Conservation (phyloP, 2,329 filamentous ascomycete genomes). For the Colletotrichum limetticola region DNA sequence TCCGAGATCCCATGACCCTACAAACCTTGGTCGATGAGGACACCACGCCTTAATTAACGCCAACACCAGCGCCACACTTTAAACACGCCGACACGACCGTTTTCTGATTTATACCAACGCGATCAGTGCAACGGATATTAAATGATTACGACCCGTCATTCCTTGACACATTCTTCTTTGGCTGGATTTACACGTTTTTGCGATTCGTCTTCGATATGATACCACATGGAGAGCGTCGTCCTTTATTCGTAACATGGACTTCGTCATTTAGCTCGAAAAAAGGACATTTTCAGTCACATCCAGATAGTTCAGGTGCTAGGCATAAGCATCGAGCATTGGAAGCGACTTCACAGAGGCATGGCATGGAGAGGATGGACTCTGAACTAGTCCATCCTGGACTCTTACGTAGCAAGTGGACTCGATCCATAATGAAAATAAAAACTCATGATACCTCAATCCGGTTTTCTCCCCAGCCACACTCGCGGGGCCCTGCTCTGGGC, state of each 20-base stretch:
- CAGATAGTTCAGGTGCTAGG: slow-evolving; percentile 3
- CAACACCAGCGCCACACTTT: background rate
- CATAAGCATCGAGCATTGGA: background rate
- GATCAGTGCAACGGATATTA: slow-evolving; percentile 4
- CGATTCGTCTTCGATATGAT: slow-evolving; percentile 34
- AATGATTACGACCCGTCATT: slow-evolving; percentile 30
- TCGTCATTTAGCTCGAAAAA: slow-evolving; percentile 25
- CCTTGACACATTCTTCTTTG: background rate
- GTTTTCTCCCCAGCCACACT: background rate
- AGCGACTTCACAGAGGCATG: background rate
- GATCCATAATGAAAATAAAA: slow-evolving; percentile 1
- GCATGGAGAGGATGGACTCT: background rate
- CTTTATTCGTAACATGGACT: slow-evolving; percentile 13
- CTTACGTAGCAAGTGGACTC: background rate
- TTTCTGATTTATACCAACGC: slow-evolving; percentile 20
- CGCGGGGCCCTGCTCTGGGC: background rate
- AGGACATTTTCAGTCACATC: background rate
- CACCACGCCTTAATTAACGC: background rate
- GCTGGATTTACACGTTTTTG: slow-evolving; percentile 29
- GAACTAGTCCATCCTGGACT: background rate
- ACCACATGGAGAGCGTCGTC: slow-evolving; percentile 34
- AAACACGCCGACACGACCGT: slow-evolving; percentile 4
- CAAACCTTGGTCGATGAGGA: slow-evolving; percentile 28
- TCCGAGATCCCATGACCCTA: slow-evolving; percentile 38
- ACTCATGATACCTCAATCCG: background rate